Evolutionary conservation across 371 early-diverging fungal species (phyloP), one percentile per base, ranked within the genome.

Genomic region (Mortierella sp.): DNA sequence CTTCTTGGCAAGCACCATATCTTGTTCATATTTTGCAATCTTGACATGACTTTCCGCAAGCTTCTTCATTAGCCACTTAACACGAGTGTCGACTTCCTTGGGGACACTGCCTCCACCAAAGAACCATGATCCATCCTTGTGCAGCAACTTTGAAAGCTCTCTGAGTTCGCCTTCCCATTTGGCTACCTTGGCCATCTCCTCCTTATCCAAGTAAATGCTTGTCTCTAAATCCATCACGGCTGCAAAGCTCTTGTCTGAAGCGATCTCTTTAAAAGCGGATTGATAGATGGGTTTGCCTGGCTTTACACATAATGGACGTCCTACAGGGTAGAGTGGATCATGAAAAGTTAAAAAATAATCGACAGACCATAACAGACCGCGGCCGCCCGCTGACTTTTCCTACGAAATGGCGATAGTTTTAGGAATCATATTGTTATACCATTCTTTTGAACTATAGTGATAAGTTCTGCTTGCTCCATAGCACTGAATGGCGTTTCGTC

Each of bases 391-490:
- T 21, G 21, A n/a, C 43, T 43, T 43, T 43, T 43, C 43, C 43
- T 33, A 5, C 33, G 33, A 33, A 33, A 33, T 33, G 33, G 5
- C 5, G 21, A 67, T 43, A 8, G n/a, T n/a, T 21, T 1, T 48
- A 52, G 57, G 16, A 4, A 3, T n/a, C 16, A 21, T 55, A 33
- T 65, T 36, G 59, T 13, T 63, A 45, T 86, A 90, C 94, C 96
- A 78, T 96, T 88, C 64, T 91, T 85, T 55, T 95, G 91, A 4
- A 80, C 70, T 66, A 96, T 88, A 1, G 87, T 86, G 65, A 97
- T 95, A 38, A 97, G 84, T 65, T 96, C 96, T 16, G 95, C 93
- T 50, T 94, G 88, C 74, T 97, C 97, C 93, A 97, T 93, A 1
- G 91, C 94, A 71, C 89, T 87, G 19, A 97, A 83, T 2, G 96